phyloP scores from a whole-genome alignment of 352 stramenopile genomes.

The Pythium myriotylum region DNA sequence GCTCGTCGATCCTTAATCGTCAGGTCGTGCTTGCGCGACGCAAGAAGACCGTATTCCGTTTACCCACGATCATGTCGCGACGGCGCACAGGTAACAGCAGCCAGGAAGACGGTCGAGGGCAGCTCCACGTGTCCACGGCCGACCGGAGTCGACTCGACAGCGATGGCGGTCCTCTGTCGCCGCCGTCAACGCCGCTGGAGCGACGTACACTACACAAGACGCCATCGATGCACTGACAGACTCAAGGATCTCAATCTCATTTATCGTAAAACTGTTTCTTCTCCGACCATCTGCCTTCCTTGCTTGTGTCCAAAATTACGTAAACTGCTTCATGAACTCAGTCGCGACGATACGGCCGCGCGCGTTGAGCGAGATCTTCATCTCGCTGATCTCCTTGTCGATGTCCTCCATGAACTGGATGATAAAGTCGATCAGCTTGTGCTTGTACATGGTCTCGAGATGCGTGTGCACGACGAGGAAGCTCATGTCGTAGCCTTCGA shows the following conservation, averaged over 20 bases:
- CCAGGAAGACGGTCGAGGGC: neutral
- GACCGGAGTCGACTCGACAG: conserved; percentile 16
- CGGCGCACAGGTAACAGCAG: neutral
- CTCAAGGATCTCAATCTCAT: neutral
- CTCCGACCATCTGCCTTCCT: neutral
- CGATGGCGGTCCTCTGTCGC: conserved; percentile 10
- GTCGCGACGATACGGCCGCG: conserved; percentile 92
- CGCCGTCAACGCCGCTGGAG: conserved; percentile 10
- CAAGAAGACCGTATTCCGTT: conserved; percentile 53
- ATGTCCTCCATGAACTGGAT: conserved; percentile 98
- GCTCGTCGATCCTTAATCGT: conserved; percentile 79
- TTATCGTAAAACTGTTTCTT: neutral
- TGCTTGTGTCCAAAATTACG: conserved; percentile 26
- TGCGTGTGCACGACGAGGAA: conserved; percentile 95
- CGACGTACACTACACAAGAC: conserved; percentile 18
- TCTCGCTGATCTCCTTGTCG: conserved; percentile 97
- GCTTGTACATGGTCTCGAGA: conserved; percentile 95
- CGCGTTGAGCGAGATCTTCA: conserved; percentile 97
- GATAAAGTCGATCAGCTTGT: conserved; percentile 97
- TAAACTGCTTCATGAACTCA: conserved; percentile 96
- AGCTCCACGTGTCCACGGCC: neutral
- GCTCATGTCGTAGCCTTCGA: conserved; percentile 95
- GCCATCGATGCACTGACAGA: conserved; percentile 2
- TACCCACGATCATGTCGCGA: conserved; percentile 37
- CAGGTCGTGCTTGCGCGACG: conserved; percentile 64